A percentile compares a stretch with the other conserved stretches of the same genome.
Conservation (phyloP, 1,139 yeast species). For the Geotrichum siamense region DNA sequence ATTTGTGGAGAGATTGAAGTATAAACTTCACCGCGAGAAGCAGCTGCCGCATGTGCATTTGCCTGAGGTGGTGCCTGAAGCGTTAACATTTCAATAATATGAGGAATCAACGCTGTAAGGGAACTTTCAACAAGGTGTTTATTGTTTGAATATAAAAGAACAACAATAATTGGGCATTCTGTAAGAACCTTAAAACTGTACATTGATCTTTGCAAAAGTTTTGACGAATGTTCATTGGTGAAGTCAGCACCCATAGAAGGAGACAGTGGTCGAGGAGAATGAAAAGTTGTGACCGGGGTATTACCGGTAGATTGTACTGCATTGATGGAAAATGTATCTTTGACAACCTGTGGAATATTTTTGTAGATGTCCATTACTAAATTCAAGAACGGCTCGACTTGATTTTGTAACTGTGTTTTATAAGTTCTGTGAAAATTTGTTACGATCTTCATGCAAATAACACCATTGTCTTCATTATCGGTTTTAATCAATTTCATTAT, state of each 20-base stretch:
- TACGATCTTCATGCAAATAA: slow-evolving; percentile 78
- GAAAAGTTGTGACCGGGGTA: slow-evolving; percentile 26
- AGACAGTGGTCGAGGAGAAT: slow-evolving; percentile 39
- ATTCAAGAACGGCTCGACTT: slow-evolving; percentile 73
- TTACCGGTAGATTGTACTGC: slow-evolving; percentile 21
- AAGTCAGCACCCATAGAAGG: slow-evolving; percentile 37
- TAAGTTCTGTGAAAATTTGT: slow-evolving; percentile 86
- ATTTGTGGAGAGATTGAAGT: slow-evolving; percentile 59
- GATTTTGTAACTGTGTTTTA: slow-evolving; percentile 52
- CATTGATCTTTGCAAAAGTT: slow-evolving; percentile 48
- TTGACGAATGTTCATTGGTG: slow-evolving; percentile 32
- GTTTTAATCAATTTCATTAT: slow-evolving; percentile 53
- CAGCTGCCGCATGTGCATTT: slow-evolving; percentile 56
- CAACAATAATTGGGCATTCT: slow-evolving; percentile 96
- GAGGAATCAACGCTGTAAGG: slow-evolving; percentile 72
- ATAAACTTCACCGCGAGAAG: slow-evolving; percentile 46
- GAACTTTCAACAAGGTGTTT: slow-evolving; percentile 66
- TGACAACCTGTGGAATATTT: slow-evolving; percentile 71
- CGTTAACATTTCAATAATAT: slow-evolving; percentile 65
- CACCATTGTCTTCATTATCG: slow-evolving; percentile 96
- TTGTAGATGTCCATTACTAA: slow-evolving; percentile 71
- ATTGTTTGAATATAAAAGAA: slow-evolving; percentile 80
- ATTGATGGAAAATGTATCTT: slow-evolving; percentile 47
- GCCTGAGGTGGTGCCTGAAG: slow-evolving; percentile 73
- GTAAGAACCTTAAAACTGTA: slow-evolving; percentile 84